phyloP scores from a whole-genome alignment of 768 basidiomycete species.

The Pleurotus pulmonarius region DNA sequence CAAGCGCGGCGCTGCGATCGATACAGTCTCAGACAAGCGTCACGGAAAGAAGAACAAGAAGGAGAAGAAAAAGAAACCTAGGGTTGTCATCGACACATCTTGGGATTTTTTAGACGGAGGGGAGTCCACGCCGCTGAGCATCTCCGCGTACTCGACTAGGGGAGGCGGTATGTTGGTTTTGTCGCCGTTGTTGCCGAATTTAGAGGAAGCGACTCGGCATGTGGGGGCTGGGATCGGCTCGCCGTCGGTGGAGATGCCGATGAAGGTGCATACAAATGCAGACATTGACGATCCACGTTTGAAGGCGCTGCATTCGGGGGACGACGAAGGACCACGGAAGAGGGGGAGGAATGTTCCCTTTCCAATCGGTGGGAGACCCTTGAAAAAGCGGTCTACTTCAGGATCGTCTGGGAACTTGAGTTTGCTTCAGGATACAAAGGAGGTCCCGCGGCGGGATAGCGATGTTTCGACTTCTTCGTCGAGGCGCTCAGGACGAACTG shows the following conservation, averaged over 20 bases:
- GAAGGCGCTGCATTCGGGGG: neutral
- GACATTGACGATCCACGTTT: neutral
- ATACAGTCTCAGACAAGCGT: neutral
- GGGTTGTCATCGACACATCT: slow-evolving; percentile 2
- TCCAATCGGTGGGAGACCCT: neutral
- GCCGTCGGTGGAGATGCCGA: neutral
- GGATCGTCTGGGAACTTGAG: too few relatives aligned
- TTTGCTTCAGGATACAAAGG: too few relatives aligned
- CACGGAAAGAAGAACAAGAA: slow-evolving; percentile 7
- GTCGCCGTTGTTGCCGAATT: neutral
- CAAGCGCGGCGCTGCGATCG: neutral
- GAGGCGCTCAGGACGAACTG: neutral
- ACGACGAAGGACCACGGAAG: neutral
- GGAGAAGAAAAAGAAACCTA: slow-evolving; percentile 2
- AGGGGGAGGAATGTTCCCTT: slow-evolving; percentile 1
- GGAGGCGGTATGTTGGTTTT: neutral
- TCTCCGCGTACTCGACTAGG: neutral
- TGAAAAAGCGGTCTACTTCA: neutral
- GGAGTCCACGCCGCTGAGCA: neutral
- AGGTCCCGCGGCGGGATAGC: neutral
- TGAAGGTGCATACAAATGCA: neutral
- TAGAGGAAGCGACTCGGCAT: too few relatives aligned
- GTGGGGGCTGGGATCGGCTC: neutral
- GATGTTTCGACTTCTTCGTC: neutral
- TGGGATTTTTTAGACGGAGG: slow-evolving; percentile 4